Evolutionary conservation across 371 early-diverging fungal genomes (phyloP).

Genomic region (Actinomucor elegans): DNA sequence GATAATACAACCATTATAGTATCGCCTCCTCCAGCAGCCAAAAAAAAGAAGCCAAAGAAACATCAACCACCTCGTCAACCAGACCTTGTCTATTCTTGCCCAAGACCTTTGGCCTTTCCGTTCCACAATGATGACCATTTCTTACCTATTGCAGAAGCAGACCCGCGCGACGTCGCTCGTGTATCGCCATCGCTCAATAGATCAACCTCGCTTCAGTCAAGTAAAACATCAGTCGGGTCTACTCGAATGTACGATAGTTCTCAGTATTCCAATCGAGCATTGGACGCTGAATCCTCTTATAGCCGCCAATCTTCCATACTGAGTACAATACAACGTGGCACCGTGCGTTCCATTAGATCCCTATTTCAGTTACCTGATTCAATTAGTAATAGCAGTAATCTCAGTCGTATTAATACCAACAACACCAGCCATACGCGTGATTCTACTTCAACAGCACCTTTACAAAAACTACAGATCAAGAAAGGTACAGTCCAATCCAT

Average conservation of each 20-base stretch:
- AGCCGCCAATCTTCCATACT: slow-evolving; percentile 32
- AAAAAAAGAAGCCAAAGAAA: slow-evolving; percentile 25
- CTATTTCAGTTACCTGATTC: slow-evolving; percentile 34
- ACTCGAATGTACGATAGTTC: slow-evolving; percentile 19
- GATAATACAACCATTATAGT: neutral
- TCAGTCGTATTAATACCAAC: slow-evolving; percentile 10
- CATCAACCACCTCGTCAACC: slow-evolving; percentile 36
- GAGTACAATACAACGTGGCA: slow-evolving; percentile 40
- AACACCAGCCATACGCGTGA: slow-evolving; percentile 3
- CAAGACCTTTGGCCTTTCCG: slow-evolving; percentile 52
- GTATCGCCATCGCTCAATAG: slow-evolving; percentile 29
- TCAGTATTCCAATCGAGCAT: neutral
- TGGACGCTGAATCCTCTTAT: slow-evolving; percentile 25
- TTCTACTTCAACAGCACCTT: neutral
- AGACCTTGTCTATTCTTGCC: slow-evolving; percentile 50
- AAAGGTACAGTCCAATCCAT: slow-evolving; percentile 40
- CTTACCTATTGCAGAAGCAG: slow-evolving; percentile 52
- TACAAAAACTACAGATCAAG: slow-evolving; percentile 28
- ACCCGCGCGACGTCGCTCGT: slow-evolving; percentile 49
- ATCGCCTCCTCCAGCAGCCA: neutral
- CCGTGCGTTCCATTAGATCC: slow-evolving; percentile 46
- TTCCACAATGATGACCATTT: slow-evolving; percentile 57
- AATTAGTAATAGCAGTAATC: slow-evolving; percentile 4
- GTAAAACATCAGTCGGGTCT: slow-evolving; percentile 16
- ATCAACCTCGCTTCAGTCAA: slow-evolving; percentile 20